phyloP scores from a whole-genome alignment of 495 filamentous ascomycete species.

The Xylaria intraflava region DNA sequence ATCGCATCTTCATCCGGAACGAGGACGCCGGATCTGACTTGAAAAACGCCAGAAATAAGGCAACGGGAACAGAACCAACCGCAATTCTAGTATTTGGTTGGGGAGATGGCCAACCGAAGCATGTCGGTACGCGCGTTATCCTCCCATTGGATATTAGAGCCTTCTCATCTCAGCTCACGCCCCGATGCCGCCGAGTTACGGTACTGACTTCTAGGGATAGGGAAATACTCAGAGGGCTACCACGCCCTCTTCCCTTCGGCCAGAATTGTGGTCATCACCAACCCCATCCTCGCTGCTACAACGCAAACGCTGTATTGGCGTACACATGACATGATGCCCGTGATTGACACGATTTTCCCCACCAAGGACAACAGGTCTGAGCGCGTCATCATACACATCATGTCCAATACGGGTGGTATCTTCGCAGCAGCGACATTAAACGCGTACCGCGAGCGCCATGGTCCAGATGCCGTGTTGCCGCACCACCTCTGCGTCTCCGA shows the following conservation, averaged over 20 bases:
- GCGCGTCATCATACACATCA: conserved; percentile 41
- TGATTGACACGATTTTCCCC: conserved; percentile 42
- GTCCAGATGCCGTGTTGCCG: conserved; percentile 33
- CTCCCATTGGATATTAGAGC: neutral
- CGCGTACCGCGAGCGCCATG: conserved; percentile 34
- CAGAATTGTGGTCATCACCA: conserved; percentile 43
- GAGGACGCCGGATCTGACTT: conserved; percentile 13
- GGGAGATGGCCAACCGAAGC: conserved; percentile 48
- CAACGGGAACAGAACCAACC: conserved; percentile 24
- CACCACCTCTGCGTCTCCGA: conserved; percentile 43
- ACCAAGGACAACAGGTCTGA: conserved; percentile 20
- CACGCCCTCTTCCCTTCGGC: conserved; percentile 41
- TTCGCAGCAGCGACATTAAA: conserved; percentile 43
- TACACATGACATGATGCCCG: conserved; percentile 41
- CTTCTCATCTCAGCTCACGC: no score
- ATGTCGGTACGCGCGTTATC: conserved; percentile 25
- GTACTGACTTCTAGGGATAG: neutral
- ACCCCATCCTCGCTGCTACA: conserved; percentile 39
- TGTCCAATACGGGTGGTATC: conserved; percentile 49
- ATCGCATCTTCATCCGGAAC: conserved; percentile 34
- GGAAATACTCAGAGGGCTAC: conserved; percentile 49
- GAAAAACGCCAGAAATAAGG: conserved; percentile 2
- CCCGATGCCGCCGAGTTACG: neutral
- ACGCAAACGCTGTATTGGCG: conserved; percentile 37
- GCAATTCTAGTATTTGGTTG: conserved; percentile 46